Conservation (phyloP, 495 filamentous ascomycete genomes). For the Cenococcum geophilum region DNA sequence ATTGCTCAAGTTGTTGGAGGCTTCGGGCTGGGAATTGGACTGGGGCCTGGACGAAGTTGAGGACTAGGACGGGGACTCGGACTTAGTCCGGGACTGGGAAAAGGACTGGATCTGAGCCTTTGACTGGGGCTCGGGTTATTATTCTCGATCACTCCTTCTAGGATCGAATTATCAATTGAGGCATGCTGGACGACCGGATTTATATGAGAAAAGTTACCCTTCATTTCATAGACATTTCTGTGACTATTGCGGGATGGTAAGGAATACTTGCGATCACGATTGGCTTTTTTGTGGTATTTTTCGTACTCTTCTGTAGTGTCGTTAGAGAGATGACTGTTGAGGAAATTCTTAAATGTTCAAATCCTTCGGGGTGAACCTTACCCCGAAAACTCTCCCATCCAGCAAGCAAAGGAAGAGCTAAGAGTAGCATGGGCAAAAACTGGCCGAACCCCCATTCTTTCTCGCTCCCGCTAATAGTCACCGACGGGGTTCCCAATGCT, state of each 20-base stretch:
- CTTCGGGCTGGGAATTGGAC: background rate
- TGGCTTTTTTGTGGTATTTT: background rate
- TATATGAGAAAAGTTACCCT: background rate
- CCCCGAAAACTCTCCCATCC: slow-evolving; percentile 31
- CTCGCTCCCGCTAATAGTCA: slow-evolving; percentile 20
- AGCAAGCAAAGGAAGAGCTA: slow-evolving; percentile 25
- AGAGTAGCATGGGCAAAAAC: slow-evolving; percentile 22
- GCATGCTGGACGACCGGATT: background rate
- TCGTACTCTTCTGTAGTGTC: slow-evolving; percentile 2
- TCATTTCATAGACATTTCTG: slow-evolving; percentile 3
- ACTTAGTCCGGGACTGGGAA: background rate
- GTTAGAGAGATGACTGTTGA: background rate
- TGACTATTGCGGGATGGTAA: background rate
- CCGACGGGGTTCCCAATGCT: slow-evolving; percentile 15
- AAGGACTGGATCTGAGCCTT: background rate
- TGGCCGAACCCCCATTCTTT: slow-evolving; percentile 28
- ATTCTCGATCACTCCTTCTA: slow-evolving; percentile 2
- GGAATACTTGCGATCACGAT: background rate
- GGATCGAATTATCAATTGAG: slow-evolving; percentile 1
- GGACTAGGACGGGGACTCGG: background rate
- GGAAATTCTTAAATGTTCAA: background rate
- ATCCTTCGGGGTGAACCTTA: background rate
- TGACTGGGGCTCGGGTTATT: background rate
- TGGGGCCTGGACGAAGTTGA: slow-evolving; percentile 1
- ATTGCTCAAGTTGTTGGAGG: too few species aligned